Evolutionary conservation across 257 asterid species (phyloP).

Genomic region (Knoxia roxburghii): DNA sequence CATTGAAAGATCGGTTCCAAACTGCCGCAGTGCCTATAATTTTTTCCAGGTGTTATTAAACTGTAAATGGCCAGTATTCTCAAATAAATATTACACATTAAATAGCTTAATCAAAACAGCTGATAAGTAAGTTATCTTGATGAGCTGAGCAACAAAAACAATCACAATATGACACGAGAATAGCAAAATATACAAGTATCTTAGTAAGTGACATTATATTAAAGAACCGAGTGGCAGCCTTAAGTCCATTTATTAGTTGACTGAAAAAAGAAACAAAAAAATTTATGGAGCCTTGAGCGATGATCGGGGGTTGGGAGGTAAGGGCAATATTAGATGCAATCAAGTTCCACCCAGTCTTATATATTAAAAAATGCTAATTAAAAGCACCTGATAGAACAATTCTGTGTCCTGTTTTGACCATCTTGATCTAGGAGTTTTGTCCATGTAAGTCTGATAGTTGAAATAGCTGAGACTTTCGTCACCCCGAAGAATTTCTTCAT

Average conservation of each 20-base stretch:
- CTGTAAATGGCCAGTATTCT: background rate
- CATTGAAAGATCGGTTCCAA: conserved; percentile 86
- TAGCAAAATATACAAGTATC: background rate
- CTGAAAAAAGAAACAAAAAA: background rate
- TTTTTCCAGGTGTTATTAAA: background rate
- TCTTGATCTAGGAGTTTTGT: conserved; percentile 52
- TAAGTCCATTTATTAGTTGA: background rate
- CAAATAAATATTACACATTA: background rate
- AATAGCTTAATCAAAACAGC: background rate
- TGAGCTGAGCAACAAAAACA: background rate
- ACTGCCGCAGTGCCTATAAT: conserved; percentile 62
- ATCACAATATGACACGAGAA: background rate
- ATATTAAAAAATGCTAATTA: background rate
- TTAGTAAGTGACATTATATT: background rate
- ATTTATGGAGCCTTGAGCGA: background rate
- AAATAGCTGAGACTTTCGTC: conserved; percentile 43
- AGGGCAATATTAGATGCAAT: background rate
- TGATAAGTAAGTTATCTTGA: background rate
- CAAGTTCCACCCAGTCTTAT: background rate
- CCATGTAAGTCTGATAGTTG: conserved; percentile 82
- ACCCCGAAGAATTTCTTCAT: conserved; percentile 27
- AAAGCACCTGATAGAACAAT: conserved; percentile 73
- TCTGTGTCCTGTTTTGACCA: conserved; percentile 92
- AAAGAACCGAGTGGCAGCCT: background rate
- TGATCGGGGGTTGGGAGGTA: background rate